Percentiles rank a stretch among this genome's conserved stretches.
Evolutionary conservation across 208 protist genomes (phyloP).

Genomic region (Herpetomonas muscarum): DNA sequence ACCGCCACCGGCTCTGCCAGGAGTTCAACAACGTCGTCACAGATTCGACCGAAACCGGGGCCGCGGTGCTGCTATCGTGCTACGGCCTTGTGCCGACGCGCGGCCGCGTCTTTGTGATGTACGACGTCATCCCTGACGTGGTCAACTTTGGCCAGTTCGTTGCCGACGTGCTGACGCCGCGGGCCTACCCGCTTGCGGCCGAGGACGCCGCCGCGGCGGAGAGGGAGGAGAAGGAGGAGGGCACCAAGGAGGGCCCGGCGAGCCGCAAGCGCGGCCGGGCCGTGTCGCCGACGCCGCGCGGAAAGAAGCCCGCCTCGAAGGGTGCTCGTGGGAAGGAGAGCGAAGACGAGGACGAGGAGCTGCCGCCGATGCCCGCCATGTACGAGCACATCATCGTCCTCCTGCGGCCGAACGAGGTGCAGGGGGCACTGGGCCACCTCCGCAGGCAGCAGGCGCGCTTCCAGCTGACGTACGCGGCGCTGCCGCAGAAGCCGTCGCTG

Average conservation of each 20-base stretch:
- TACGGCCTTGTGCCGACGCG: slow-evolving; percentile 50
- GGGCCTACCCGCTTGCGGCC: slow-evolving; percentile 9
- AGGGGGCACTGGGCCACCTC: slow-evolving; percentile 27
- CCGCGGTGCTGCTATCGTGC: slow-evolving; percentile 57
- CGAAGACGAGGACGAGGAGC: background rate
- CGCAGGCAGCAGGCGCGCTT: slow-evolving; percentile 16
- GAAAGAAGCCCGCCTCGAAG: background rate
- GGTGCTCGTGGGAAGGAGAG: background rate
- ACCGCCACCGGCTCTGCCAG: slow-evolving; percentile 24
- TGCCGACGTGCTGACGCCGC: slow-evolving; percentile 36
- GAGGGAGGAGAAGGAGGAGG: background rate
- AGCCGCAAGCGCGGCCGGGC: slow-evolving; percentile 32
- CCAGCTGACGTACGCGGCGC: slow-evolving; percentile 13
- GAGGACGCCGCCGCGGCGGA: background rate
- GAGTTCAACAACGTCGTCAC: slow-evolving; percentile 43
- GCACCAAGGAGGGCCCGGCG: slow-evolving; percentile 13
- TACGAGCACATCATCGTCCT: slow-evolving; percentile 54
- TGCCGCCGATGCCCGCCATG: slow-evolving; percentile 4
- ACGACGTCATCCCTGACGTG: slow-evolving; percentile 59
- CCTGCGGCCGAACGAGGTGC: slow-evolving; percentile 57
- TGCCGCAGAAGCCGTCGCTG: slow-evolving; percentile 13
- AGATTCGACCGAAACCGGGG: background rate
- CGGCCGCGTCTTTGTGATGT: slow-evolving; percentile 51
- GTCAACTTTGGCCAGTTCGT: slow-evolving; percentile 66
- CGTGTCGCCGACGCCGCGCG: slow-evolving; percentile 15